Evolutionary conservation across 2,329 filamentous ascomycete genomes (phyloP), one percentile per base, ranked within the genome.

Genomic region (Hymenoscyphus infarciens): DNA sequence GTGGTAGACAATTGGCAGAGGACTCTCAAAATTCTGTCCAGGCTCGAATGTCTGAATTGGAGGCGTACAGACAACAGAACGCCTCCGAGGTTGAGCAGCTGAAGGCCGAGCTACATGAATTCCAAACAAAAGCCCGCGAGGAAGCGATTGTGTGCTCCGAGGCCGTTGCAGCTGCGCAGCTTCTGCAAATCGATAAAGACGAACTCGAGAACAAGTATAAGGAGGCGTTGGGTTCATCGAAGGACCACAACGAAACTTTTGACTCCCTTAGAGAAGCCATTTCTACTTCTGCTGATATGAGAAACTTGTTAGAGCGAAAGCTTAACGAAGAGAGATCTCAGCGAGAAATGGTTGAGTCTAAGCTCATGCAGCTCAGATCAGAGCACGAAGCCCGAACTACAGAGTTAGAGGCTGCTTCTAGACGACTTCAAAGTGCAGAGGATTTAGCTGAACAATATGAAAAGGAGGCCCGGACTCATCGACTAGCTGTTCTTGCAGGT

Each of bases 361-460:
- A 92, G 74, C 80, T 97, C 6, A 82, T 83, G 56, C 88, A 90
- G 67, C 82, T 98, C 45, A 89, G 88, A 74, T 81, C 86, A 25
- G 92, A 98, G 73, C 90, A 96, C 71, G 95, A 98, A 72, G 84
- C 90, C 59, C 85, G 87, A 38, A 89, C 86, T 10, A 81, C 86
- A 0, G 94, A 99, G 73, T 81, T 98, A 2, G 91, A 92, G 54
- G 83, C 83, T 22, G 83, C 87, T 0, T 88, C 84, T 1, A 87
- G 92, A 69, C 87, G 90, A 58, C 78, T 99, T 57, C 87, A 85
- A 49, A 93, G 97, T 75, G 87, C 91, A 0, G 92, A 99, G 76
- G 92, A 97, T 72, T 78, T 98, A 54, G 90, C 91, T 1, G 90
- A 96, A 71, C 92, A 89, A 69, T 88, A 97, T 75, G 91, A 93